A percentile compares a stretch with the other conserved stretches of the same genome.
phyloP scores from a whole-genome alignment of 768 basidiomycete genomes.

The Tylopilus subfusipes region DNA sequence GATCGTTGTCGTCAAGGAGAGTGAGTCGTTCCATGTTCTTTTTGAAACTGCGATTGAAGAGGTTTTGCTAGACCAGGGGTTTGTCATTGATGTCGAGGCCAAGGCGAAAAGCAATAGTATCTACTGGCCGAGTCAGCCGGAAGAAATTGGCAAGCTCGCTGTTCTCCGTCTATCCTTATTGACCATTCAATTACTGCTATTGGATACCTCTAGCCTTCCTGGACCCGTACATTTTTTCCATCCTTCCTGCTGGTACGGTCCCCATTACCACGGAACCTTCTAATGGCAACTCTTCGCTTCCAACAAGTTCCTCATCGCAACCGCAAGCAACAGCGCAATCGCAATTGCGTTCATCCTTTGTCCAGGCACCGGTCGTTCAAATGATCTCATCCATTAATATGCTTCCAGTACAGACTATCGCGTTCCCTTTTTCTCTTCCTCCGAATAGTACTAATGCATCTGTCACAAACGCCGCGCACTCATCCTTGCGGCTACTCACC shows the following conservation, averaged over 20 bases:
- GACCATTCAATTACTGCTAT: conserved; percentile 58
- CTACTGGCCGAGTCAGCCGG: conserved; percentile 76
- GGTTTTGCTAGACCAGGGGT: conserved; percentile 53
- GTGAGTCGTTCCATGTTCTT: conserved; percentile 42
- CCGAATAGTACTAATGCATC: conserved; percentile 2
- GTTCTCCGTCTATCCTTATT: conserved; percentile 42
- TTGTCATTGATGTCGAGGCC: conserved; percentile 60
- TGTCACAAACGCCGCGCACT: conserved; percentile 28
- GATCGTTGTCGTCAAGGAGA: conserved; percentile 71
- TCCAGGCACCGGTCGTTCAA: conserved; percentile 60
- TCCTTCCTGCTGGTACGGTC: conserved; percentile 68
- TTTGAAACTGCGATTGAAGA: not conserved
- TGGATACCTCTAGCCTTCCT: conserved; percentile 51
- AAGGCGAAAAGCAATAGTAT: conserved; percentile 51
- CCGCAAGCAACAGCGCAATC: conserved; percentile 23
- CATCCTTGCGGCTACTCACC: conserved; percentile 60
- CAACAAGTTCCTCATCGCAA: conserved; percentile 7
- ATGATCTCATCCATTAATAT: conserved; percentile 70
- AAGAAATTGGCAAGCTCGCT: conserved; percentile 60
- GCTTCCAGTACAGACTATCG: conserved; percentile 54
- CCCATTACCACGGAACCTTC: conserved; percentile 27
- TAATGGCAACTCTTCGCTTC: conserved; percentile 11
- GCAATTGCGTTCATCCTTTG: conserved; percentile 34
- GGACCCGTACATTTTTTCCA: conserved; percentile 73
- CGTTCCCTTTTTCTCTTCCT: conserved; percentile 55